Evolutionary conservation across 345 rosid species (phyloP).

Genomic region (Hibiscus mutabilis): DNA sequence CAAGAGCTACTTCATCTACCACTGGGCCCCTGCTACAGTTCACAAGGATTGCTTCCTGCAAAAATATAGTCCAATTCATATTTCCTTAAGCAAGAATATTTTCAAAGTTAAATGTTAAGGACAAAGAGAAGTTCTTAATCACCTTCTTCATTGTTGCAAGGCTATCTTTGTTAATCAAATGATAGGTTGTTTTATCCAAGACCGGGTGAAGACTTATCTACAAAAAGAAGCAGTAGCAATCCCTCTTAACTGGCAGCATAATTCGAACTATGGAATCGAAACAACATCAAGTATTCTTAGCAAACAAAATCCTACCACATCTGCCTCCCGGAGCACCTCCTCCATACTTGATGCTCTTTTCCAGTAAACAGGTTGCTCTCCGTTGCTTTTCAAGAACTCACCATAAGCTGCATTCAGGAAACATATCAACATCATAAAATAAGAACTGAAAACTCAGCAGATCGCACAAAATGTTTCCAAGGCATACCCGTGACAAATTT

Average conservation of each 20-base stretch:
- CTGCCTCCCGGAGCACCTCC: conserved; percentile 86
- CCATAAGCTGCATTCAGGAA: conserved; percentile 57
- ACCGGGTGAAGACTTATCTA: conserved; percentile 97
- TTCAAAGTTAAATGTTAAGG: neutral
- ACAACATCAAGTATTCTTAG: neutral
- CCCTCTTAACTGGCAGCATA: conserved; percentile 8
- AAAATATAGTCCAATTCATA: neutral
- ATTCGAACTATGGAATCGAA: neutral
- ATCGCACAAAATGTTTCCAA: neutral
- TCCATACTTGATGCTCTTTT: conserved; percentile 84
- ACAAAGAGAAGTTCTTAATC: neutral
- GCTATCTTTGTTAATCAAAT: conserved; percentile 86
- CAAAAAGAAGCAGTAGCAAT: conserved; percentile 15
- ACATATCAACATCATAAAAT: conserved; percentile 5
- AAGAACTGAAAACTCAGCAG: neutral
- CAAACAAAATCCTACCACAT: conserved; percentile 45
- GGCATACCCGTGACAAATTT: conserved; percentile 78
- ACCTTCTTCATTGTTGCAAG: conserved; percentile 96
- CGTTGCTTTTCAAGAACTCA: conserved; percentile 71
- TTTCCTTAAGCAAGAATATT: neutral
- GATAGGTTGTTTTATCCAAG: conserved; percentile 91
- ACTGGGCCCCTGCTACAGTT: conserved; percentile 97
- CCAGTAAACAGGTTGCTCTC: conserved; percentile 85
- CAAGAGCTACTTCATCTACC: conserved; percentile 86
- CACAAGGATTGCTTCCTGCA: conserved; percentile 87